A percentile compares a stretch with the other conserved stretches of the same genome.
phyloP scores from a whole-genome alignment of 441 rosid species.

The Croton laevigatus region DNA sequence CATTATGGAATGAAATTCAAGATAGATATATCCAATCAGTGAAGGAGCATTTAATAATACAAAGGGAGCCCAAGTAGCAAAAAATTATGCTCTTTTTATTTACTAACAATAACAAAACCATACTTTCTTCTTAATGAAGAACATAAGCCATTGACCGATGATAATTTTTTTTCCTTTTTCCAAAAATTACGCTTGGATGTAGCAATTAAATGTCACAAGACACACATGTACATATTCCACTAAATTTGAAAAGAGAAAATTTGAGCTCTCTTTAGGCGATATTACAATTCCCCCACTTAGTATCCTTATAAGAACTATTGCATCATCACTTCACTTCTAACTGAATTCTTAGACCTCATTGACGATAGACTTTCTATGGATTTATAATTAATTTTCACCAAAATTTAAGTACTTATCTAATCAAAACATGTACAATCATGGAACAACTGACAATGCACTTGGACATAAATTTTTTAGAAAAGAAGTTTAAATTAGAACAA shows the following conservation, averaged over 20 bases:
- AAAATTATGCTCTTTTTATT: too few species aligned
- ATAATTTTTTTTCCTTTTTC: background rate
- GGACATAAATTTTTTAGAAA: background rate
- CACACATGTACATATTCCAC: background rate
- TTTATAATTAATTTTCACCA: conserved; percentile 1
- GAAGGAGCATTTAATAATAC: too few species aligned
- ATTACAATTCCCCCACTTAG: background rate
- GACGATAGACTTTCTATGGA: background rate
- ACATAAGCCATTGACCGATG: background rate
- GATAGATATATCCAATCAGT: too few species aligned
- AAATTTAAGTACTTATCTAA: background rate
- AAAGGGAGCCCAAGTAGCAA: too few species aligned
- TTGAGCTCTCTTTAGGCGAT: background rate
- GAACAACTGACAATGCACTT: background rate
- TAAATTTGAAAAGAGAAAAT: background rate
- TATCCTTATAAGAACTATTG: background rate
- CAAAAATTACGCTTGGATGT: background rate
- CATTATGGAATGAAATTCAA: too few species aligned
- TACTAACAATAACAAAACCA: too few species aligned
- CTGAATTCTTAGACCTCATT: background rate
- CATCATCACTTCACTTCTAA: background rate
- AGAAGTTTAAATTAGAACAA: background rate
- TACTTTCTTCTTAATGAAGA: too few species aligned
- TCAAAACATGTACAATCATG: background rate
- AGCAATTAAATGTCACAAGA: background rate